phyloP scores from a whole-genome alignment of 495 filamentous ascomycete species.

The Hypomontagnella submonticulosa region DNA sequence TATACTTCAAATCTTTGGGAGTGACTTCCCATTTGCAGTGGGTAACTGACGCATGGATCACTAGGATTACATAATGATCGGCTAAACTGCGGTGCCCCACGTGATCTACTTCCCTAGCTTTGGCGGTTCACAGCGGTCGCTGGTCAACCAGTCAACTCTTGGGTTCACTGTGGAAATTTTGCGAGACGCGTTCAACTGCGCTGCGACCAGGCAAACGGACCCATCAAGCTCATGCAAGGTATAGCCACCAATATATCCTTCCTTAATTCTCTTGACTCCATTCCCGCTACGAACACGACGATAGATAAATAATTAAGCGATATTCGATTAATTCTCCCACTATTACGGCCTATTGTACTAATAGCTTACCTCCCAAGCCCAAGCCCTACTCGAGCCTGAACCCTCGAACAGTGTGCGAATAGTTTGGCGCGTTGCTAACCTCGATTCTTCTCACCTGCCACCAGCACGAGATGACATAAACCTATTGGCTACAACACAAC shows the following conservation, averaged over 20 bases:
- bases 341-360: no score
- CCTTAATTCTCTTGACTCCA: slow-evolving; percentile 17
- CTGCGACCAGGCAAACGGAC: slow-evolving; percentile 33
- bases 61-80: background rate
- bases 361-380: no score
- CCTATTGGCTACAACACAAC: slow-evolving; percentile 29
- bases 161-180: slow-evolving; percentile 27
- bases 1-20: background rate
- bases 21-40: background rate
- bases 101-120: slow-evolving; percentile 28
- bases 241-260: slow-evolving; percentile 1
- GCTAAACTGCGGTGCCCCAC: slow-evolving; percentile 22
- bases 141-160: slow-evolving; percentile 6
- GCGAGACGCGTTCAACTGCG: slow-evolving; percentile 39
- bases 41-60: no score
- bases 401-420: background rate
- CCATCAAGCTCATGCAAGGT: slow-evolving; percentile 36
- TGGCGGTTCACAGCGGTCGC: background rate
- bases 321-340: no score
- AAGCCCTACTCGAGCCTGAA: background rate
- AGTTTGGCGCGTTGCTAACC: slow-evolving; percentile 21
- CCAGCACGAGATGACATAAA: slow-evolving; percentile 40
- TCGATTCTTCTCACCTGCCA: slow-evolving; percentile 12
- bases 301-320: background rate
- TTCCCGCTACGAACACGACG: slow-evolving; percentile 14